Conservation (phyloP, 768 basidiomycete species). For the Leccinum imitatum region DNA sequence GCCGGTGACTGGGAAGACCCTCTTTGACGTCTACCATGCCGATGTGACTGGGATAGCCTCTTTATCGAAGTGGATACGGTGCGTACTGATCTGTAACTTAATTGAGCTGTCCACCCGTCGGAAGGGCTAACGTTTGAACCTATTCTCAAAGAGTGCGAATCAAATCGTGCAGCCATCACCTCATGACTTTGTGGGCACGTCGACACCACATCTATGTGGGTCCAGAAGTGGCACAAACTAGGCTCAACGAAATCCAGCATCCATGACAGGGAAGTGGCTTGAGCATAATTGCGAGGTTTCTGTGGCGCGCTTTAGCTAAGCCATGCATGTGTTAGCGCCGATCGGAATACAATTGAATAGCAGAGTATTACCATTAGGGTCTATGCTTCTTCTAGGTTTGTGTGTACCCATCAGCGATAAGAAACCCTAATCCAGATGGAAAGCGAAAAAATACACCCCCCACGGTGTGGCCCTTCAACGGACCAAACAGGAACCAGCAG, state of each 20-base stretch:
- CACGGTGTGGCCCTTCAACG: not conserved
- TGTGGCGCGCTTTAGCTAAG: not conserved
- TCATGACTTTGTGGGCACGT: not conserved
- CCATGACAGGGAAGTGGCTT: not conserved
- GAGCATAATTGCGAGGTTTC: not conserved
- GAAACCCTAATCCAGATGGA: not conserved
- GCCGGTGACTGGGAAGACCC: not conserved
- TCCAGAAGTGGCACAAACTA: not conserved
- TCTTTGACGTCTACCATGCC: not conserved
- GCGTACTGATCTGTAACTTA: not conserved
- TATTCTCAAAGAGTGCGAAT: not conserved
- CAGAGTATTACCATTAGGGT: not conserved
- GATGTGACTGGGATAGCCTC: not conserved
- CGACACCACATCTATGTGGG: not conserved
- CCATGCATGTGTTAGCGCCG: not conserved
- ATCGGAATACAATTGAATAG: not conserved
- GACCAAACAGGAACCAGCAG: not conserved
- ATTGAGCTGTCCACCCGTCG: not conserved
- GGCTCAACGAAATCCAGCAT: not conserved
- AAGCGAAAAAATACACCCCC: not conserved
- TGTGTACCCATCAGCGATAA: not conserved
- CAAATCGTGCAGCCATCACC: not conserved
- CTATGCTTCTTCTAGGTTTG: not conserved
- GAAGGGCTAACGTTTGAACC: not conserved
- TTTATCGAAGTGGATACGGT: not conserved